phyloP scores from a whole-genome alignment of 805 yeast genomes.

The Metschnikowia continentalis region DNA sequence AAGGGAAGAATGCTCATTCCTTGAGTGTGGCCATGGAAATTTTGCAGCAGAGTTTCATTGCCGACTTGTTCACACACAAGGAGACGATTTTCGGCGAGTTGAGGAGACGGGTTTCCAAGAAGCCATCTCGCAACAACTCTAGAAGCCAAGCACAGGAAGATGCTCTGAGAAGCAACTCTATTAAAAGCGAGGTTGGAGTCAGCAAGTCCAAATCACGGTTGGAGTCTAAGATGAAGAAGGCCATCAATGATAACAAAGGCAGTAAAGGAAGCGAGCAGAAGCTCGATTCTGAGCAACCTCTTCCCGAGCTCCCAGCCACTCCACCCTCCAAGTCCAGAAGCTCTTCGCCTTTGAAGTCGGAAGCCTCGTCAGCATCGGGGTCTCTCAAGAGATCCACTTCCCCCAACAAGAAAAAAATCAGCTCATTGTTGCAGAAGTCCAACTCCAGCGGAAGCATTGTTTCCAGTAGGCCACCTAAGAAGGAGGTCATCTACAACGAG shows the following conservation, averaged over 20 bases:
- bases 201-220: slow-evolving; percentile 7
- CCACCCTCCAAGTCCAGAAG: slow-evolving; percentile 12
- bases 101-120: slow-evolving; percentile 32
- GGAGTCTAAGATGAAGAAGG: slow-evolving; percentile 11
- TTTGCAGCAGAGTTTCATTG: slow-evolving; percentile 51
- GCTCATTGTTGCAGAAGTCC: slow-evolving; percentile 2
- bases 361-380: slow-evolving; percentile 6
- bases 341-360: slow-evolving; percentile 13
- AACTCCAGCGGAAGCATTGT: slow-evolving; percentile 12
- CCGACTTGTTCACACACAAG: slow-evolving; percentile 58
- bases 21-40: slow-evolving; percentile 14
- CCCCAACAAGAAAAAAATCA: slow-evolving; percentile 34
- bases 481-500: slow-evolving; percentile 23
- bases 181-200: neutral
- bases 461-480: slow-evolving; percentile 23
- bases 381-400: slow-evolving; percentile 35
- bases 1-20: slow-evolving; percentile 14
- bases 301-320: slow-evolving; percentile 20
- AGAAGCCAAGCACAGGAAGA: neutral
- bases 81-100: slow-evolving; percentile 64
- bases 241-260: slow-evolving; percentile 4
- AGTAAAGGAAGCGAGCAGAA: neutral
- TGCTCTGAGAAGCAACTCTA: slow-evolving; percentile 5
- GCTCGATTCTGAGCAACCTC: neutral
- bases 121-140: slow-evolving; percentile 13